A percentile compares a stretch with the other conserved stretches of the same genome.
Conservation (phyloP, 1,139 yeast species). For the Yamadazyma trypodendri region DNA sequence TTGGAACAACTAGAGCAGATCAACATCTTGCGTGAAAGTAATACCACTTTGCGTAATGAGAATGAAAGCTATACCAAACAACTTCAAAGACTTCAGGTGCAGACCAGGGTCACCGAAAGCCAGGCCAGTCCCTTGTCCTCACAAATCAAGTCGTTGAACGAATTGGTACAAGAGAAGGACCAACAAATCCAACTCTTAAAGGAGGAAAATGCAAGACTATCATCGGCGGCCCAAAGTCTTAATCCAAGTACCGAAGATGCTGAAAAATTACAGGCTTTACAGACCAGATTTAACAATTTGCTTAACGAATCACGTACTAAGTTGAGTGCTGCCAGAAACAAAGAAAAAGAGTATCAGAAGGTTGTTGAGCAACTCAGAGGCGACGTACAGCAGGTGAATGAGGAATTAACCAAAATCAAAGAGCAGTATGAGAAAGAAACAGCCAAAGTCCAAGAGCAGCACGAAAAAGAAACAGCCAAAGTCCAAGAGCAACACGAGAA, state of each 20-base stretch:
- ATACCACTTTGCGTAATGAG: constrained; percentile 63
- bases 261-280: constrained; percentile 25
- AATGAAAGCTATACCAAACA: constrained; percentile 24
- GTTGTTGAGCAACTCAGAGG: constrained; percentile 24
- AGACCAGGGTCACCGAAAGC: constrained; percentile 16
- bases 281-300: constrained; percentile 25
- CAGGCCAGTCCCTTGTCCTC: constrained; percentile 23
- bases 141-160: constrained; percentile 28
- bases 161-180: constrained; percentile 13
- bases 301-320: constrained; percentile 37
- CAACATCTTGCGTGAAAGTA: constrained; percentile 72
- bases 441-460: neutral
- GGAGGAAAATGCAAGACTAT: constrained; percentile 40
- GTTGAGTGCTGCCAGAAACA: constrained; percentile 22
- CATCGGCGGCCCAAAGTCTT: constrained; percentile 13
- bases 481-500: constrained; percentile 9
- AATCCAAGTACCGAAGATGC: constrained; percentile 17
- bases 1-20: constrained; percentile 65
- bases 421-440: constrained; percentile 8
- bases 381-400: constrained; percentile 19
- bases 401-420: constrained; percentile 9
- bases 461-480: constrained; percentile 4
- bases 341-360: constrained; percentile 22
- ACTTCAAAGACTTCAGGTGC: constrained; percentile 23
- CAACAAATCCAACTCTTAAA: constrained; percentile 33